Percentiles rank a stretch among this genome's conserved stretches.
Conservation (phyloP, 805 yeast genomes). For the Lipomyces oligophaga region DNA sequence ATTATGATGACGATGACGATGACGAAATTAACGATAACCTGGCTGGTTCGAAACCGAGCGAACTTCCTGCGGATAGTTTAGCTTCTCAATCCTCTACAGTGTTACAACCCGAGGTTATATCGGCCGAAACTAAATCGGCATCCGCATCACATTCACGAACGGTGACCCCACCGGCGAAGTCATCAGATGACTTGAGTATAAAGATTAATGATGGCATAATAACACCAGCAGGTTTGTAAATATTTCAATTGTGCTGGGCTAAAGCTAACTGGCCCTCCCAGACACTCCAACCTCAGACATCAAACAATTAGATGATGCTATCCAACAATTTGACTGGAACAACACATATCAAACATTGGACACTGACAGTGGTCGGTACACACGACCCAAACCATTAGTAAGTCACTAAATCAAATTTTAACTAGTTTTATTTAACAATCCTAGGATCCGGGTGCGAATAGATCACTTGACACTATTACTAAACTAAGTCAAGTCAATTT, state of each 20-base stretch:
- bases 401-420: not conserved
- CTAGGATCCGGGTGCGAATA: not conserved
- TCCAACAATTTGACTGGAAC: constrained; percentile 5
- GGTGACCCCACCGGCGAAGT: constrained; percentile 3
- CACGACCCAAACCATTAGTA: not conserved
- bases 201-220: constrained; percentile 20
- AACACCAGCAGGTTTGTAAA: constrained; percentile 21
- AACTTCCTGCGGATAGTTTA: not conserved
- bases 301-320: constrained; percentile 9
- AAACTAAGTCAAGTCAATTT: constrained; percentile 35
- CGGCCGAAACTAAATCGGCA: constrained; percentile 1
- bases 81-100: not conserved
- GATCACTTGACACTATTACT: not conserved
- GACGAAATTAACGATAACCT: constrained; percentile 36
- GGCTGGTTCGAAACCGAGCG: constrained; percentile 32
- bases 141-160: constrained; percentile 2
- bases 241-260: not conserved
- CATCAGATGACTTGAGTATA: constrained; percentile 3
- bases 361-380: constrained; percentile 3
- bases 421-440: not conserved
- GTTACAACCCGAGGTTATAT: not conserved
- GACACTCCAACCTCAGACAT: constrained; percentile 18
- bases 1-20: constrained; percentile 42
- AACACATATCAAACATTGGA: constrained; percentile 23
- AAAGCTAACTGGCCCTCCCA: not conserved